Evolutionary conservation across 2,329 filamentous ascomycete genomes (phyloP).

Genomic region (Lasiodiplodia theobromae): DNA sequence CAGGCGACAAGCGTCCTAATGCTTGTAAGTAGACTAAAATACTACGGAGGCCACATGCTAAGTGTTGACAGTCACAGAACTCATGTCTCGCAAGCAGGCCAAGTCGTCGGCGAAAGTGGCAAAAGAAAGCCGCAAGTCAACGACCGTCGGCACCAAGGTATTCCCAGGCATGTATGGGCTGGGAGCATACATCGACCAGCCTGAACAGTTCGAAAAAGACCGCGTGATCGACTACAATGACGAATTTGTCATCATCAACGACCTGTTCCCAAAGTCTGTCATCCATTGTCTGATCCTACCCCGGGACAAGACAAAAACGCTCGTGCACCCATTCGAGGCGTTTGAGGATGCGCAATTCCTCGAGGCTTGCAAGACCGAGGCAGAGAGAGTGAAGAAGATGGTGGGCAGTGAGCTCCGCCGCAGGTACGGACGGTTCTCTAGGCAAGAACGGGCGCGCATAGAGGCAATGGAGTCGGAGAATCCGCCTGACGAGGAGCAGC

Average conservation of each 20-base stretch:
- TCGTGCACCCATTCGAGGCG: slow-evolving; percentile 77
- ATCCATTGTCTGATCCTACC: slow-evolving; percentile 90
- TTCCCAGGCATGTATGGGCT: slow-evolving; percentile 67
- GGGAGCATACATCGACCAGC: slow-evolving; percentile 70
- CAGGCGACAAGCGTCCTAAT: slow-evolving; percentile 42
- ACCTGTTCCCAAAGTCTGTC: slow-evolving; percentile 84
- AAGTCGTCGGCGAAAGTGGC: slow-evolving; percentile 35
- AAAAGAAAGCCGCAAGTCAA: slow-evolving; percentile 20
- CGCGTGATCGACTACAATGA: slow-evolving; percentile 71
- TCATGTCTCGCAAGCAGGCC: slow-evolving; percentile 53
- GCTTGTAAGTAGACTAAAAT: slow-evolving; percentile 42
- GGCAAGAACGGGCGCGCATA: slow-evolving; percentile 67
- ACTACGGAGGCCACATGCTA: background rate
- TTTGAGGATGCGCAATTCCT: slow-evolving; percentile 77
- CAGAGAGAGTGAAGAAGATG: slow-evolving; percentile 65
- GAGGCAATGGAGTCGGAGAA: slow-evolving; percentile 63
- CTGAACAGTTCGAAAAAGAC: slow-evolving; percentile 64
- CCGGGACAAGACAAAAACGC: slow-evolving; percentile 66
- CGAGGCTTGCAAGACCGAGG: slow-evolving; percentile 66
- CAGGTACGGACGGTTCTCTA: slow-evolving; percentile 69
- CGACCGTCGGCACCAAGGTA: slow-evolving; percentile 37
- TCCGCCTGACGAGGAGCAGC: slow-evolving; percentile 38
- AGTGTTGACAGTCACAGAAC: slow-evolving; percentile 52
- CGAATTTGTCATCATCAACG: slow-evolving; percentile 79
- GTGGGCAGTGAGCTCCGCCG: slow-evolving; percentile 79